Percentiles rank a stretch among this genome's conserved stretches.
phyloP scores from a whole-genome alignment of 345 rosid species.

The thale cress (Arabidopsis thaliana) region TAIR10.1 NC_003076.8:26014501-26015000 shows the following conservation, averaged over 20 bases:
- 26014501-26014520: conserved; percentile 34
- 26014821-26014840: not conserved
- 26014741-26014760: no score
- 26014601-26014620: conserved; percentile 28
- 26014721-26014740: no score
- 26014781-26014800: conserved; percentile 6
- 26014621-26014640: conserved; percentile 22
- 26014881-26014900: no score
- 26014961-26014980: not conserved
- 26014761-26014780: not conserved
- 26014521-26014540: conserved; percentile 37
- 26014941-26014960: not conserved
- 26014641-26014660: conserved; percentile 6
- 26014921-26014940: not conserved
- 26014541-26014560: conserved; percentile 10
- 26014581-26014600: conserved; percentile 31
- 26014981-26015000: not conserved
- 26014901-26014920: no score
- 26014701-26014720: not conserved
- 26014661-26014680: conserved; percentile 7
- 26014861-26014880: not conserved
- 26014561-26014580: conserved; percentile 29
- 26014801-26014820: not conserved
- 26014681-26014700: conserved; percentile 1
- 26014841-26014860: not conserved